Conservation (phyloP, 192 early-diverging fungal species). For the Gamsiella multidivaricata region DNA sequence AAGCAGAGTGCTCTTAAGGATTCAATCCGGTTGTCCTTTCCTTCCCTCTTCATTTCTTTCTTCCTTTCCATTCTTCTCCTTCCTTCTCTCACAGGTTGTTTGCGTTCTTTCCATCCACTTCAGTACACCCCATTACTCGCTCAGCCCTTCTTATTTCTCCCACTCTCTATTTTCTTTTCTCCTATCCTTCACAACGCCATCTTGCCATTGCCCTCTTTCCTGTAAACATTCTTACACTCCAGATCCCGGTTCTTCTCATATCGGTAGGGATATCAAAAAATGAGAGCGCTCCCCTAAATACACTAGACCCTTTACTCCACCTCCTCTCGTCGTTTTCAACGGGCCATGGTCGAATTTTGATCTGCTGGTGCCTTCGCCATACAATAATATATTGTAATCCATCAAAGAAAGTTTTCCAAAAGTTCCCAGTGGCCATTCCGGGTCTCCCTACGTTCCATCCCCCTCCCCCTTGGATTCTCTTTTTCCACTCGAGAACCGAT, state of each 20-base stretch:
- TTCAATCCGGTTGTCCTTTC: not conserved
- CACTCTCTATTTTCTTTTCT: not conserved
- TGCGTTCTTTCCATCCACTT: too few species aligned
- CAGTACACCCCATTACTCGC: too few species aligned
- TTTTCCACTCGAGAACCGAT: not conserved
- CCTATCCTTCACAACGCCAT: not conserved
- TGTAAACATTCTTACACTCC: not conserved
- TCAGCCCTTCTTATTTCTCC: too few species aligned
- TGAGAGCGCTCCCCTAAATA: too few species aligned
- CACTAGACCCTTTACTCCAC: too few species aligned
- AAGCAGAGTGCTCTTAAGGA: not conserved
- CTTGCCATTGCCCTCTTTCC: not conserved
- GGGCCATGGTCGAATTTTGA: slow-evolving; percentile 8
- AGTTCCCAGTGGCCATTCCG: not conserved
- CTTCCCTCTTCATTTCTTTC: not conserved
- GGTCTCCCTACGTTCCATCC: not conserved
- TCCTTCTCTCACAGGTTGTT: not conserved
- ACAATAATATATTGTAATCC: too few species aligned
- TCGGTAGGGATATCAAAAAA: too few species aligned
- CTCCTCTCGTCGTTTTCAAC: not conserved
- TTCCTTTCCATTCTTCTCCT: not conserved
- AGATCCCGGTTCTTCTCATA: too few species aligned
- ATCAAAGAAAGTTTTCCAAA: not conserved
- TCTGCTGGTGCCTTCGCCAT: slow-evolving; percentile 11
- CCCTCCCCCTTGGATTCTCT: not conserved